These are phyloP conservation scores for Nyctanthes arbortristis DNA, from an alignment of 257 asterid genomes.

Conservation along the genomic window DNA sequence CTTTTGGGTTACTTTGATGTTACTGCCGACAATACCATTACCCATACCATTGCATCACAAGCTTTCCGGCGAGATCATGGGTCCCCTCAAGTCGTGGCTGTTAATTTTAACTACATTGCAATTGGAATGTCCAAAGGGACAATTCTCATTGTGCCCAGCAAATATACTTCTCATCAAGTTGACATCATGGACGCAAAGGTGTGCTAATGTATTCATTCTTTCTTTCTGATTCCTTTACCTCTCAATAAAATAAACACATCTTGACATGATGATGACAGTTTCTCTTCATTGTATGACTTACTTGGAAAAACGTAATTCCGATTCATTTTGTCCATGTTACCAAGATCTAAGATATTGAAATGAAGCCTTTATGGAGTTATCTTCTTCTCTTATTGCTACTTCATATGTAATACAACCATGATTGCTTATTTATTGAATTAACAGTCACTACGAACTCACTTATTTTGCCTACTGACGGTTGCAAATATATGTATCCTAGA, in stretches of 20 bases:
- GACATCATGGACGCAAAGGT: constrained; percentile 92
- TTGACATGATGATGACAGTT: neutral
- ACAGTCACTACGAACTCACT: constrained; percentile 16
- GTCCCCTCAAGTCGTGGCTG: constrained; percentile 73
- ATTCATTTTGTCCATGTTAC: neutral
- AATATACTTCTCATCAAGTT: constrained; percentile 64
- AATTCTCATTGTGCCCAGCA: constrained; percentile 71
- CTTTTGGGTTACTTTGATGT: constrained; percentile 81
- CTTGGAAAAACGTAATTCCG: neutral
- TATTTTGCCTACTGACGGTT: constrained; percentile 40
- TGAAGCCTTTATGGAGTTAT: constrained; percentile 13
- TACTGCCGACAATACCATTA: constrained; percentile 57
- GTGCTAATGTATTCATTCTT: constrained; percentile 1
- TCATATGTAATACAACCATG: constrained; percentile 1
- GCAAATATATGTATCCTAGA: constrained; percentile 53
- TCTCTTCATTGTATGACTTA: constrained; percentile 3
- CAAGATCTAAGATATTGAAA: constrained; percentile 6
- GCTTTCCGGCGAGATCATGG: constrained; percentile 83
- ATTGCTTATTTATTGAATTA: too few relatives aligned
- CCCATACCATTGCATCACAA: constrained; percentile 62
- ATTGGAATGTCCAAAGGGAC: constrained; percentile 84
- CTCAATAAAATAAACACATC: neutral
- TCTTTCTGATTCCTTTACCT: neutral
- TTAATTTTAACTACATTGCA: constrained; percentile 77
- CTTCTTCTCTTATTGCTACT: neutral